Percentiles rank a stretch among this genome's conserved stretches.
Conservation (phyloP, 805 yeast genomes). For the Pichia pseudocactophila region DNA sequence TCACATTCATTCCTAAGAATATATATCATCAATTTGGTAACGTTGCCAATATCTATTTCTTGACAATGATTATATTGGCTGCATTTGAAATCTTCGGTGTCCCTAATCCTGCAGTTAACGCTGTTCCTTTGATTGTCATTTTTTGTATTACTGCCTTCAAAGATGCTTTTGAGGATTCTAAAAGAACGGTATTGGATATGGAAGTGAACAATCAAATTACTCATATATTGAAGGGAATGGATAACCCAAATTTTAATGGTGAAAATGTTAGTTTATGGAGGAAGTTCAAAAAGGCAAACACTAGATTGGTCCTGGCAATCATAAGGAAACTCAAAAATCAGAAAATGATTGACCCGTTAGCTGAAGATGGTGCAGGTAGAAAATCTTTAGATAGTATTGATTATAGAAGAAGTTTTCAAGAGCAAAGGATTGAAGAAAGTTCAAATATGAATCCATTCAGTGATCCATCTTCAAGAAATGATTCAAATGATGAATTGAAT, state of each 20-base stretch:
- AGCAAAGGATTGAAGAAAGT: conserved; percentile 12
- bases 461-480: conserved; percentile 21
- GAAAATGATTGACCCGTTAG: conserved; percentile 20
- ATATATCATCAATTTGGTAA: conserved; percentile 71
- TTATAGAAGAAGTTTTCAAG: conserved; percentile 23
- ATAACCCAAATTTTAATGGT: conserved; percentile 52
- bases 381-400: conserved; percentile 29
- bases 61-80: conserved; percentile 71
- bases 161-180: conserved; percentile 75
- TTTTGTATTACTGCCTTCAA: conserved; percentile 66
- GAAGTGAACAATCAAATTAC: conserved; percentile 71
- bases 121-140: conserved; percentile 74
- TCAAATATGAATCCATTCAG: conserved; percentile 16
- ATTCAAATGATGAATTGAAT: conserved; percentile 5
- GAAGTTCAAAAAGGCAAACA: conserved; percentile 45
- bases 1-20: conserved; percentile 83
- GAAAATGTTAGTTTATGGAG: conserved; percentile 65
- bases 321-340: conserved; percentile 19
- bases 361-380: conserved; percentile 16
- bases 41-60: conserved; percentile 84
- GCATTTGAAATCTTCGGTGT: conserved; percentile 74
- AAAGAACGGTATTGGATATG: conserved; percentile 62
- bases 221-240: conserved; percentile 48
- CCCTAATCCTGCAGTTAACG: conserved; percentile 63
- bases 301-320: conserved; percentile 11